A percentile compares a stretch with the other conserved stretches of the same genome.
Evolutionary conservation across 306 rosid genomes (phyloP).

Genomic region (Echinosophora koreensis): DNA sequence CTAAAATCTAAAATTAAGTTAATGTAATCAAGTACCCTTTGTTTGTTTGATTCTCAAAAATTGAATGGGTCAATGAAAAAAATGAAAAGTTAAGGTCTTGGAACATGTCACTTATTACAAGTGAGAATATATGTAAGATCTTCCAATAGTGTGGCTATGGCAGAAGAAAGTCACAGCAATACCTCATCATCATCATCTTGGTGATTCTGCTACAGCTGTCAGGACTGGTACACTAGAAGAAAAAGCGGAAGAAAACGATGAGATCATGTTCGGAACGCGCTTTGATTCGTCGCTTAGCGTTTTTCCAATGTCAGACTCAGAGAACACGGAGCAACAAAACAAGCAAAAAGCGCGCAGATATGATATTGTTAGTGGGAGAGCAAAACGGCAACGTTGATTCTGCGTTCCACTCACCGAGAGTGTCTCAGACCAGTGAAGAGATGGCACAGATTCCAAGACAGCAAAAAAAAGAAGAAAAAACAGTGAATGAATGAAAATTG

Average conservation of each 20-base stretch:
- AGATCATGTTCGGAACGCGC: slow-evolving; percentile 56
- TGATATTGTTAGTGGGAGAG: background rate
- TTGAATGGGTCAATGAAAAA: background rate
- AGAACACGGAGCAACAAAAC: no score
- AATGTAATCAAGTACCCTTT: background rate
- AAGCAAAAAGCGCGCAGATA: background rate
- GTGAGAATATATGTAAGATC: slow-evolving; percentile 8
- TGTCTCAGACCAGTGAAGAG: background rate
- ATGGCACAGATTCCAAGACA: slow-evolving; percentile 26
- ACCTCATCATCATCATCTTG: background rate
- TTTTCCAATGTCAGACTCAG: background rate
- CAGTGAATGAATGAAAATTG: background rate
- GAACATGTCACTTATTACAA: slow-evolving; percentile 16
- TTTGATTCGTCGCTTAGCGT: slow-evolving; percentile 57
- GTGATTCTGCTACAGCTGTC: slow-evolving; percentile 39
- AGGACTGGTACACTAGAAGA: slow-evolving; percentile 1
- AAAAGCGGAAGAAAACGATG: slow-evolving; percentile 22
- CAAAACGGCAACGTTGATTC: slow-evolving; percentile 39
- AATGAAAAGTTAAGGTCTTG: background rate
- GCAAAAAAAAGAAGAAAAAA: background rate
- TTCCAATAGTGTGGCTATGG: slow-evolving; percentile 33
- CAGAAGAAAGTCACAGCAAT: background rate
- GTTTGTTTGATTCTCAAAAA: background rate
- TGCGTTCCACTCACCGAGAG: slow-evolving; percentile 28
- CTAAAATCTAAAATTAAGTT: background rate